Conservation (phyloP, 805 yeast species). For the Yarrowia sp. region DNA sequence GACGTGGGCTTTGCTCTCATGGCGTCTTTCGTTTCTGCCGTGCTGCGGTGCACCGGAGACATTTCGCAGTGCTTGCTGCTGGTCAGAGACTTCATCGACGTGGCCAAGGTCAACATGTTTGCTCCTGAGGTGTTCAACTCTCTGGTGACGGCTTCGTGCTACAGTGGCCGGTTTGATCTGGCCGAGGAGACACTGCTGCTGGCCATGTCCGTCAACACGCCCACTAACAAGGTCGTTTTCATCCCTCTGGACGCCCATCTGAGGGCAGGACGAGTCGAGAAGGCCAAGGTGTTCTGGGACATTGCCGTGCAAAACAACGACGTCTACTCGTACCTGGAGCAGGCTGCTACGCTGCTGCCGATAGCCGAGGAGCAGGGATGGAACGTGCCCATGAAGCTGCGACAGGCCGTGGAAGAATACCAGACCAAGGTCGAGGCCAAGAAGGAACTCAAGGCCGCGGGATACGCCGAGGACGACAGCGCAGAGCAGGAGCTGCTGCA, state of each 20-base stretch:
- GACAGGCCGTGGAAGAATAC: not conserved
- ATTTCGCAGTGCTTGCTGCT: slow-evolving; percentile 7
- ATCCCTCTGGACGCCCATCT: slow-evolving; percentile 11
- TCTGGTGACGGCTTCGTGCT: not conserved
- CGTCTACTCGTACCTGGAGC: slow-evolving; percentile 4
- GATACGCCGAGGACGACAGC: not conserved
- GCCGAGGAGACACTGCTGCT: slow-evolving; percentile 8
- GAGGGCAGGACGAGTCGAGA: not conserved
- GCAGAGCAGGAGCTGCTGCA: not conserved
- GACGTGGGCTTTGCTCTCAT: not conserved
- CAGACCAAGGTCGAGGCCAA: not conserved
- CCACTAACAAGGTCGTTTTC: slow-evolving; percentile 23
- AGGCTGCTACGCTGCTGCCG: not conserved
- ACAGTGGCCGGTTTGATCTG: not conserved
- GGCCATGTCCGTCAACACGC: not conserved
- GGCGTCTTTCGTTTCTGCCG: not conserved
- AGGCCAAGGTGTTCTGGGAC: slow-evolving; percentile 12
- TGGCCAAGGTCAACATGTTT: slow-evolving; percentile 10
- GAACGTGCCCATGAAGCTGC: not conserved
- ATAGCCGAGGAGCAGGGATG: slow-evolving; percentile 11
- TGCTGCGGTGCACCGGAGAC: not conserved
- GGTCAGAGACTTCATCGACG: not conserved
- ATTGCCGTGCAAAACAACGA: slow-evolving; percentile 11
- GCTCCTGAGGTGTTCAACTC: slow-evolving; percentile 22
- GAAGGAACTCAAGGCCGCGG: not conserved